phyloP scores from a whole-genome alignment of 352 stramenopile genomes.

The Pythium utonaiense region DNA sequence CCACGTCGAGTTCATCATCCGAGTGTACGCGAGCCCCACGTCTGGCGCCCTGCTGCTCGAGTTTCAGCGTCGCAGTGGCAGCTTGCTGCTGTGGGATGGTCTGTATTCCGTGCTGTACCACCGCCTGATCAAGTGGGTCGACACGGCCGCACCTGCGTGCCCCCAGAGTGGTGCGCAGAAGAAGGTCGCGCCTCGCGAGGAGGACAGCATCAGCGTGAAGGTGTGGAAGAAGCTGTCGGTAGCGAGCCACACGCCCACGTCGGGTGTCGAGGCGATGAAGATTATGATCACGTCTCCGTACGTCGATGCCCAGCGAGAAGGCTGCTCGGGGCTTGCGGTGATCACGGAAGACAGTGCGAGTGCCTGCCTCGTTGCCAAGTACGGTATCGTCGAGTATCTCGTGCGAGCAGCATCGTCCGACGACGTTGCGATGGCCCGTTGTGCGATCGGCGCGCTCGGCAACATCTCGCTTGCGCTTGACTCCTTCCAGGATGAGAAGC shows the following conservation, averaged over 20 bases:
- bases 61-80: constrained; percentile 72
- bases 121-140: constrained; percentile 44
- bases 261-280: constrained; percentile 78
- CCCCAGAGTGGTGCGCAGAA: constrained; percentile 74
- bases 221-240: constrained; percentile 58
- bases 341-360: constrained; percentile 68
- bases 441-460: constrained; percentile 55
- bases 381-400: constrained; percentile 50
- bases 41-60: constrained; percentile 55
- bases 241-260: constrained; percentile 48
- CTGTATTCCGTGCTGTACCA: constrained; percentile 77
- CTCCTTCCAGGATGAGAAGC: constrained; percentile 41
- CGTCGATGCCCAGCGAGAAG: constrained; percentile 69
- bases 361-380: constrained; percentile 50
- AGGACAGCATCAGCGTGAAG: constrained; percentile 48
- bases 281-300: constrained; percentile 81
- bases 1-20: constrained; percentile 75
- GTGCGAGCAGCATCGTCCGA: constrained; percentile 40
- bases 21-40: constrained; percentile 42
- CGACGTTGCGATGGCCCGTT: constrained; percentile 66
- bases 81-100: constrained; percentile 73
- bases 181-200: constrained; percentile 34
- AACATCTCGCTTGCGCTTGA: constrained; percentile 62
- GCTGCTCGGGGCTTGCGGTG: constrained; percentile 62
- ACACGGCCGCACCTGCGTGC: constrained; percentile 44